phyloP scores from a whole-genome alignment of 169 alveolate genomes.

The Plasmodium inui region DNA sequence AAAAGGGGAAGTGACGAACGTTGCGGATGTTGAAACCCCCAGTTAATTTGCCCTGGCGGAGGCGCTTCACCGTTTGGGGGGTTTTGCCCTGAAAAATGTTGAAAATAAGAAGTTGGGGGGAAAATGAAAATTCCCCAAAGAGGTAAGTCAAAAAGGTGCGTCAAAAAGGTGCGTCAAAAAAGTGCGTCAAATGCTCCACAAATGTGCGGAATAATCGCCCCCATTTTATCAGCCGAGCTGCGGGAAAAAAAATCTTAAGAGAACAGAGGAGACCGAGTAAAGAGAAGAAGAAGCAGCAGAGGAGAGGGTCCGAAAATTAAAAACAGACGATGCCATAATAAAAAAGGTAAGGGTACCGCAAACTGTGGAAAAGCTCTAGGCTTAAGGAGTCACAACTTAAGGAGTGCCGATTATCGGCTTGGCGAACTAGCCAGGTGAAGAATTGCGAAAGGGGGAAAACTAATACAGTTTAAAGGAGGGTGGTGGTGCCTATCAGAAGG shows the following conservation, averaged over 20 bases:
- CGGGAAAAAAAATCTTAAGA: neutral
- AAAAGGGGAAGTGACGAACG: neutral
- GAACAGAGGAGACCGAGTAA: neutral
- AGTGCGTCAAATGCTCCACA: neutral
- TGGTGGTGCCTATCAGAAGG: neutral
- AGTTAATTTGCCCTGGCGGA: neutral
- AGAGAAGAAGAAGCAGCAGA: neutral
- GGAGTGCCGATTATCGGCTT: neutral
- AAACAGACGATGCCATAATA: neutral
- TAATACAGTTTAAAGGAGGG: neutral
- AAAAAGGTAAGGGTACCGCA: neutral
- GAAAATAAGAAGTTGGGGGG: neutral
- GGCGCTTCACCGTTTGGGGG: neutral
- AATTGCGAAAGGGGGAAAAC: neutral
- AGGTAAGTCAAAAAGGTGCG: neutral
- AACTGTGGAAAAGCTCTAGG: neutral
- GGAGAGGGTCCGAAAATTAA: neutral
- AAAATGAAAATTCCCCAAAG: neutral
- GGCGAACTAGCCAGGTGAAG: neutral
- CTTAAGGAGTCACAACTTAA: neutral
- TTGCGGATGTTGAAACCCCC: neutral
- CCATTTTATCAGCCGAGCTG: neutral
- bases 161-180: neutral
- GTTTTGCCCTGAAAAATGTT: neutral
- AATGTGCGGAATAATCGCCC: neutral